Base-by-base conservation (phyloP, 768 basidiomycete species). In the Suillus plorans region DNA sequence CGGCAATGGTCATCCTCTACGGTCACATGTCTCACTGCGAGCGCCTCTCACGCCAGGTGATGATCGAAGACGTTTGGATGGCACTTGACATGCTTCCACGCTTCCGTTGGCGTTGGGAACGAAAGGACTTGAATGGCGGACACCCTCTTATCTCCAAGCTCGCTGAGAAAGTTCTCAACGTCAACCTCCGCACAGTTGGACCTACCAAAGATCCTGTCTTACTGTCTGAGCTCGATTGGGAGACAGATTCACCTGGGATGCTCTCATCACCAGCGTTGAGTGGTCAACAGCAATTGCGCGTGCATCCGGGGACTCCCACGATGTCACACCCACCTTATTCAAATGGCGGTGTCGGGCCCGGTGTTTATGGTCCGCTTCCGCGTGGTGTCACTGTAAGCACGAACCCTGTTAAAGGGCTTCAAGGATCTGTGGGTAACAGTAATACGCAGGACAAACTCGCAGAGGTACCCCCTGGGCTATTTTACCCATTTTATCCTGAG, bases 81-180 rank as follows among this genome's bases (percentile, higher is more conserved):
- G 93, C 93, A 36, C 86, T 95, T 25, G 89, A 94, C 74, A 91
- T 94, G 86, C 85, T 94, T 13, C 93, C 93, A 3, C 88, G 89
- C 39, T 91, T 94, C 84, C 88, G 93, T 60, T 95, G 93, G 93
- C 87, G 93, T 67, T 95, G 93, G 93, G 91, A 93, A 71, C 86
- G 93, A 61, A 92, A 89, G 73, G 92, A 94, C 71, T 76, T 86
- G 62, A 88, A 87, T 52, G 91, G 90, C 52, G 88, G 87, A 2
- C 91, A 93, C 70, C 92, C 93, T n/a, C 85, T 94, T 60, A 92
- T 94, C 65, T 86, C 90, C 16, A 89, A 86, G 69, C 85, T 95
- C 57, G 92, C 90, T 0, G 91, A 93, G 76, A 86, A 87, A 62
- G 90, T 94, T 28, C 88, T 94, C 80, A 84, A 83, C 28, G 87